Evolutionary conservation across 2,329 filamentous ascomycete genomes (phyloP), one percentile per base, ranked within the genome.

Genomic region (Plectosphaerella plurivora): DNA sequence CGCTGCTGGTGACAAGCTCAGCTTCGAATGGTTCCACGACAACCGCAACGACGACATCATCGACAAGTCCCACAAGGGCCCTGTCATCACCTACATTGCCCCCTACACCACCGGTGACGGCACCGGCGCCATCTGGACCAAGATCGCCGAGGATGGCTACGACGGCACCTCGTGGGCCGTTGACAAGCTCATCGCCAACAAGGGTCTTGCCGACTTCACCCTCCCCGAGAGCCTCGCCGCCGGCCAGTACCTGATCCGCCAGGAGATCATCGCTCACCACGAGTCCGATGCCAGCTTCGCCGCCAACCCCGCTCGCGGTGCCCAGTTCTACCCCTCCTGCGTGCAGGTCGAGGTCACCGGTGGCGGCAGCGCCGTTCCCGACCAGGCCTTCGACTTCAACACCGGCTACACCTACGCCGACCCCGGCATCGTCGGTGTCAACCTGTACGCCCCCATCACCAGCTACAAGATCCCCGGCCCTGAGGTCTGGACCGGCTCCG

Each of bases 271-370:
- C 53, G 78, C 70, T 49, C 75, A 73, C 47, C 78, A 81, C 68
- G 72, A 73, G 58, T 71, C 74, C 36, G 65, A 66, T 3, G 63
- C 68, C 24, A 54, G 62, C 51, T 66, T 55, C 60, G 51, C 56
- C 45, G 48, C 47, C 33, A 62, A 70, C 62, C 53, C 62, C 10
- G 62, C 62, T 51, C 68, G 76, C 56, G 75, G 76, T 22, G 74
- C 75, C 50, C 76, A 79, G 66, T 78, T 79, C 66, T 81, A 81
- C 67, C 77, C 78, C 52, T 73, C 76, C 57, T 81, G 84, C 65
- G 70, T 82, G 60, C 84, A 87, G 72, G 62, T 87, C 56, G 74
- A 83, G 63, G 70, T 86, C 57, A 78, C 77, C 35, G 80, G 81
- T 49, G 68, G 70, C 44, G 80, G 79, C 47, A 73, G 77, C 54